A percentile compares a stretch with the other conserved stretches of the same genome.
These are phyloP conservation scores for Microascus cirrosus DNA, from an alignment of 2,329 filamentous ascomycete species.

Conservation along the genomic window DNA sequence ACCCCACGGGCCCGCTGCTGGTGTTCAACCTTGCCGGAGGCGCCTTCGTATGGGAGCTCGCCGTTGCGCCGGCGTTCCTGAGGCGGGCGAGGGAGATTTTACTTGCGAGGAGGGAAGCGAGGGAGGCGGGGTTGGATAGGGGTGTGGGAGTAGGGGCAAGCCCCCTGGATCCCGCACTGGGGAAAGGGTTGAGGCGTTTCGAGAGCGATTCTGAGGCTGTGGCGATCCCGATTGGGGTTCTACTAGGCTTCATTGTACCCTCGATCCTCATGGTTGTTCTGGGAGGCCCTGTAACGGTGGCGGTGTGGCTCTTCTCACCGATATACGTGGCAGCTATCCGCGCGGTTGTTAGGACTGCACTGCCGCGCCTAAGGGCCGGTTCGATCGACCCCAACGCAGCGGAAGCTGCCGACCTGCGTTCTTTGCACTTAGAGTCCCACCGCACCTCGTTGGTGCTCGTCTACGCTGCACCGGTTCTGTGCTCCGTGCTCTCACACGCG, in stretches of 20 bases:
- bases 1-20: constrained; percentile 30
- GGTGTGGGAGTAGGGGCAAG: too few species aligned
- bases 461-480: constrained; percentile 31
- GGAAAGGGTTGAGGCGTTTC: constrained; percentile 23
- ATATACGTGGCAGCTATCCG: constrained; percentile 34
- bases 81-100: constrained; percentile 26
- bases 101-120: constrained; percentile 11
- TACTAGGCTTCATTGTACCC: constrained; percentile 34
- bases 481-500: constrained; percentile 30
- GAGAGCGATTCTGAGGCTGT: constrained; percentile 38
- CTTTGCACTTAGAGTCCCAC: constrained; percentile 31
- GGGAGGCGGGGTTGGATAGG: constrained; percentile 8
- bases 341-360: constrained; percentile 17
- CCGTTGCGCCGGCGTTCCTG: constrained; percentile 38
- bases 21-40: constrained; percentile 37
- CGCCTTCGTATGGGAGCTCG: constrained; percentile 38
- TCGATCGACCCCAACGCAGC: neutral
- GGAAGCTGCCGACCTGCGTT: constrained; percentile 11
- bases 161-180: constrained; percentile 16
- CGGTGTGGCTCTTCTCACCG: constrained; percentile 41
- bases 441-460: constrained; percentile 23
- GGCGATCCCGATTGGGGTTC: constrained; percentile 39
- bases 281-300: constrained; percentile 22
- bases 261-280: constrained; percentile 33
- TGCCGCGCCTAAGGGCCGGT: constrained; percentile 6